These are phyloP conservation scores for Cladosporium sphaerospermum DNA, from an alignment of 2,329 filamentous ascomycete genomes.

Conservation along the genomic window DNA sequence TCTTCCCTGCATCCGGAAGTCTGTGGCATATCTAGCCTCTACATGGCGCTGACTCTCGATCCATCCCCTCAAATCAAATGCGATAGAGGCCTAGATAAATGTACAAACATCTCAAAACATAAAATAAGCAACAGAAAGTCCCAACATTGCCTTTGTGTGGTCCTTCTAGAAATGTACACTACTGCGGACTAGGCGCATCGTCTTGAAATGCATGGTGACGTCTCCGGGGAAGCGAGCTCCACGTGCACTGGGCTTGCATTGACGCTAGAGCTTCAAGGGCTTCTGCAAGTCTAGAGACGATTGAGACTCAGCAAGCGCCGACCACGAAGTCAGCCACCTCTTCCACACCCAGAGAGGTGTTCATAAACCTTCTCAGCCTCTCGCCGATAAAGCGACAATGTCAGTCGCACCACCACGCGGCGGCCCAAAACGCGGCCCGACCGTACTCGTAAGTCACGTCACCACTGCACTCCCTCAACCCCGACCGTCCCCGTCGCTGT, in stretches of 20 bases:
- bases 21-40: no score
- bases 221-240: background rate
- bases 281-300: constrained; percentile 9
- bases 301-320: background rate
- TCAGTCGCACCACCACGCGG: constrained; percentile 10
- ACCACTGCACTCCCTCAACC: background rate
- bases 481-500: background rate
- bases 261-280: constrained; percentile 7
- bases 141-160: no score
- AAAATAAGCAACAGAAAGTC: no score
- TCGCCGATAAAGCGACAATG: background rate
- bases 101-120: no score
- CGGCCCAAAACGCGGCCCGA: constrained; percentile 3
- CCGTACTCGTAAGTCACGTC: constrained; percentile 9
- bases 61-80: no score
- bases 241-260: background rate
- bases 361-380: background rate
- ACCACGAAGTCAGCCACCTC: background rate
- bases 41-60: no score
- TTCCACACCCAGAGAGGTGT: background rate
- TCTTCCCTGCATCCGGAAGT: no score
- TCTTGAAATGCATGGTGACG: constrained; percentile 3
- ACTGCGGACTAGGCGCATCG: background rate
- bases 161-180: background rate
- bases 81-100: no score